phyloP scores from a whole-genome alignment of 75 land plant species.

The Ceratopteris richardii region DNA sequence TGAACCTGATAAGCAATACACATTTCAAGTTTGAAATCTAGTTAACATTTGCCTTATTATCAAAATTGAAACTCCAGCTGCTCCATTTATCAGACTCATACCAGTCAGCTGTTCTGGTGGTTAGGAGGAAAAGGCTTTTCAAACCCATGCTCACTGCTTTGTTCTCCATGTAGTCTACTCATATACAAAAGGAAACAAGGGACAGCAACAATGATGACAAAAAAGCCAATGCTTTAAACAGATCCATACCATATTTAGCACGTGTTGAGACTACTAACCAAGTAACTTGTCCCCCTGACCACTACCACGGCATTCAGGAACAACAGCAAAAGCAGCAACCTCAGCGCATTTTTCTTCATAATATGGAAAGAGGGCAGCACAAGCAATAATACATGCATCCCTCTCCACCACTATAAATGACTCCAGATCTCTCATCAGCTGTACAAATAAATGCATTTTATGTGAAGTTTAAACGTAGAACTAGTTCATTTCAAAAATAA shows the following conservation, averaged over 20 bases:
- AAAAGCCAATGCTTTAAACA: too few relatives aligned
- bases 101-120: conserved; percentile 94
- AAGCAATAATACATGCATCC: conserved; percentile 93
- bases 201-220: background rate
- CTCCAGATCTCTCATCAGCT: conserved; percentile 61
- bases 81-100: too few relatives aligned
- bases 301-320: conserved; percentile 89
- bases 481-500: too few relatives aligned
- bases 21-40: background rate
- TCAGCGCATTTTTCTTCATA: conserved; percentile 79
- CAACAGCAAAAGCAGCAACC: conserved; percentile 87
- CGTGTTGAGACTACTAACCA: conserved; percentile 63
- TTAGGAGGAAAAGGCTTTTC: conserved; percentile 69
- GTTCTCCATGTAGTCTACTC: conserved; percentile 84
- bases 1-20: conserved; percentile 56
- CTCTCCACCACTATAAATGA: conserved; percentile 82
- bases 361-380: conserved; percentile 84
- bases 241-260: too few relatives aligned
- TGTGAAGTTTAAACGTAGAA: too few relatives aligned
- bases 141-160: conserved; percentile 65
- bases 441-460: background rate
- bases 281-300: conserved; percentile 93
- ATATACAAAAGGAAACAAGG: conserved; percentile 5
- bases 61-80: too few relatives aligned
- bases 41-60: background rate